phyloP scores from a whole-genome alignment of 495 filamentous ascomycete genomes.

The Penicillium canescens region DNA sequence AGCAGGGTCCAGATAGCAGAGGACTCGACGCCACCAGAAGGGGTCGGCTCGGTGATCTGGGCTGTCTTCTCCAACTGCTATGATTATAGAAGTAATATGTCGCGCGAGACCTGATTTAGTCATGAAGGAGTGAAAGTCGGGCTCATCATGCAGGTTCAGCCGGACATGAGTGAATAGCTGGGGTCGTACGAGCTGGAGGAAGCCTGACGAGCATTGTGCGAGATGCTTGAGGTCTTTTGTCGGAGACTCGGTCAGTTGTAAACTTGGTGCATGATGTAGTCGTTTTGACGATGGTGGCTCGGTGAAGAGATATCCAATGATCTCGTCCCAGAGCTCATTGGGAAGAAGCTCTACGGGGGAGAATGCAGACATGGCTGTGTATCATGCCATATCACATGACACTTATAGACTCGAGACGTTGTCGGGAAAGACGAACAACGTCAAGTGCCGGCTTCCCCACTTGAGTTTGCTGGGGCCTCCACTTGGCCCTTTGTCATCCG shows the following conservation, averaged over 20 bases:
- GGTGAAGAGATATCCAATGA: conserved; percentile 30
- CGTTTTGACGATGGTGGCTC: conserved; percentile 29
- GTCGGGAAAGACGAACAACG: conserved; percentile 18
- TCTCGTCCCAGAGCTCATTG: conserved; percentile 44
- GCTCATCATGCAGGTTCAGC: conserved; percentile 28
- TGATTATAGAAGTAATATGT: conserved; percentile 36
- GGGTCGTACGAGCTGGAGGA: conserved; percentile 32
- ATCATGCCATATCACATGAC: conserved; percentile 8
- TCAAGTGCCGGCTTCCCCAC: conserved; percentile 28
- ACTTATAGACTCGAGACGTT: background rate
- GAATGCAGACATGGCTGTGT: conserved; percentile 4
- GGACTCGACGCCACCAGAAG: conserved; percentile 34
- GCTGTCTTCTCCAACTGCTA: conserved; percentile 19
- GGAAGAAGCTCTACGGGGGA: conserved; percentile 28
- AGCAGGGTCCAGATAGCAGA: conserved; percentile 30
- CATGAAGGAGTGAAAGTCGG: conserved; percentile 31
- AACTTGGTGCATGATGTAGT: conserved; percentile 26
- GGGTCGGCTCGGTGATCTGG: conserved; percentile 16
- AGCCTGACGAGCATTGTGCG: conserved; percentile 22
- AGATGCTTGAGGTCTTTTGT: conserved; percentile 36
- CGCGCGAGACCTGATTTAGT: conserved; percentile 20
- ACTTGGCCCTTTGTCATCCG: conserved; percentile 24
- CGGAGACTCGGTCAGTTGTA: conserved; percentile 19
- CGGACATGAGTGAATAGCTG: conserved; percentile 35
- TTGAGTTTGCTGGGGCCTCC: conserved; percentile 10